phyloP scores from a whole-genome alignment of 495 filamentous ascomycete species.

The Hypoxylon fragiforme region DNA sequence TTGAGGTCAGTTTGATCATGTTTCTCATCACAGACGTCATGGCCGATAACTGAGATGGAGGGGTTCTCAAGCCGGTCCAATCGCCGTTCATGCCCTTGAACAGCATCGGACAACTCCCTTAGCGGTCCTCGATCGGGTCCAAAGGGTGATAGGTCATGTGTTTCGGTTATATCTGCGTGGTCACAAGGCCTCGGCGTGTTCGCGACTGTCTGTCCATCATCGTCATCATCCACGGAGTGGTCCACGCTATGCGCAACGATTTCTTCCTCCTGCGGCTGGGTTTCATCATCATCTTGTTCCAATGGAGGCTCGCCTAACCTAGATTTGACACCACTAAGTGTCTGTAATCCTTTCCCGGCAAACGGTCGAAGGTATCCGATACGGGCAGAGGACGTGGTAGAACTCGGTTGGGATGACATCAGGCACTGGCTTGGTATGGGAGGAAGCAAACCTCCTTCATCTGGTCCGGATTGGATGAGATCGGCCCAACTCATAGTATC shows the following conservation, averaged over 20 bases:
- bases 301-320: conserved; percentile 37
- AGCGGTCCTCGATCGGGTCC: conserved; percentile 31
- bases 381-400: conserved; percentile 50
- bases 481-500: conserved; percentile 56
- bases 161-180: conserved; percentile 27
- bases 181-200: conserved; percentile 35
- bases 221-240: conserved; percentile 29
- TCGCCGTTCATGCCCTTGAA: conserved; percentile 57
- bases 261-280: conserved; percentile 32
- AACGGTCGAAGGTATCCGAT: conserved; percentile 52
- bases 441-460: conserved; percentile 40
- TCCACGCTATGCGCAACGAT: conserved; percentile 11
- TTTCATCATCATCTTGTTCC: conserved; percentile 21
- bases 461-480: conserved; percentile 43
- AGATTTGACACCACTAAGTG: conserved; percentile 47
- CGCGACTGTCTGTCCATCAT: conserved; percentile 32
- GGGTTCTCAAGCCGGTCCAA: conserved; percentile 62
- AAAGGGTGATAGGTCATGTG: conserved; percentile 28
- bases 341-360: conserved; percentile 50
- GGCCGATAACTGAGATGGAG: conserved; percentile 58
- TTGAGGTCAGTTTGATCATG: conserved; percentile 61
- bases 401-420: conserved; percentile 51
- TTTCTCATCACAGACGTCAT: conserved; percentile 63
- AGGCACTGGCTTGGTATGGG: conserved; percentile 57
- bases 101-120: conserved; percentile 43